Evolutionary conservation across 202 grass and related monocot genomes (phyloP).

Genomic region (Alloteropsis angusta): DNA sequence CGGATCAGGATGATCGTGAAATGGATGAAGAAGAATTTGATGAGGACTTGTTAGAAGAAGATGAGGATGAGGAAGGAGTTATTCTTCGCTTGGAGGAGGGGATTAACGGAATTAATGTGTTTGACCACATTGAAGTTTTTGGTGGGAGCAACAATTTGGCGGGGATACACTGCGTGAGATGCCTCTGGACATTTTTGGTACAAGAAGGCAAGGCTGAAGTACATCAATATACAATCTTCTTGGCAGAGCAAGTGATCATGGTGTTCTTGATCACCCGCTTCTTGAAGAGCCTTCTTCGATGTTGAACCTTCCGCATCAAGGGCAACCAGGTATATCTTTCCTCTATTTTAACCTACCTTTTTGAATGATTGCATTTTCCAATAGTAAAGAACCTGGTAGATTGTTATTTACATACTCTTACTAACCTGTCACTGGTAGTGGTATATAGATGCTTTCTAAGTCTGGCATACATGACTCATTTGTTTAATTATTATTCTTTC

Average conservation of each 20-base stretch:
- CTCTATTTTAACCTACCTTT: background rate
- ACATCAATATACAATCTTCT: conserved; percentile 98
- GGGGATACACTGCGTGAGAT: conserved; percentile 83
- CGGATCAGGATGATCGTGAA: conserved; percentile 93
- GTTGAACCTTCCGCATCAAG: conserved; percentile 56
- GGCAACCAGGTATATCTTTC: conserved; percentile 53
- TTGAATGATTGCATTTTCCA: background rate
- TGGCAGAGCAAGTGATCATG: conserved; percentile 60
- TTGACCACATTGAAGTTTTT: conserved; percentile 96
- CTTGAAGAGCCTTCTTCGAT: conserved; percentile 76
- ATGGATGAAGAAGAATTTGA: conserved; percentile 99
- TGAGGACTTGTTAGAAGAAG: conserved; percentile 90
- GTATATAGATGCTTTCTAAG: background rate
- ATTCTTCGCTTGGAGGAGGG: conserved; percentile 91
- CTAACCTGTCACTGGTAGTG: background rate
- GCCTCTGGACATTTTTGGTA: conserved; percentile 97
- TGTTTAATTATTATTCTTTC: conserved; percentile 22
- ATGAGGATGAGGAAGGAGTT: conserved; percentile 94
- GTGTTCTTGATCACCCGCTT: conserved; percentile 73
- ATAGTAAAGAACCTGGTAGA: background rate
- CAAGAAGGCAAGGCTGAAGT: conserved; percentile 82
- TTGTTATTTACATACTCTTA: background rate
- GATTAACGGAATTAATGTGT: conserved; percentile 98
- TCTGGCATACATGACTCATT: background rate
- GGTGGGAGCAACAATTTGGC: conserved; percentile 58